Percentiles rank a stretch among this genome's conserved stretches.
phyloP scores from a whole-genome alignment of 305 asterid species.

The Coffea humblotiana region DNA sequence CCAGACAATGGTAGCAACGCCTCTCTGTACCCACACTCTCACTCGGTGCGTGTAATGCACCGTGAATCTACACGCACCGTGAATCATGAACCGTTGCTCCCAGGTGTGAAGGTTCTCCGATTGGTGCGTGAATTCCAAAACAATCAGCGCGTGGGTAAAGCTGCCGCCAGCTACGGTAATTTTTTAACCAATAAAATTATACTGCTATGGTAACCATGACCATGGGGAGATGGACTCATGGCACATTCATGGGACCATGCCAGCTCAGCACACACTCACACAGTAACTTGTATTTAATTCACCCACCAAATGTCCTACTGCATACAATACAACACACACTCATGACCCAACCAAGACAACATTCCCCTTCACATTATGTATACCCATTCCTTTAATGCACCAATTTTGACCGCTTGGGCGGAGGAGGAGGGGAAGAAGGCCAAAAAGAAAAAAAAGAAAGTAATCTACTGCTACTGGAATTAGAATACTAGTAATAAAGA shows the following conservation, averaged over 20 bases:
- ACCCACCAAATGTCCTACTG: neutral
- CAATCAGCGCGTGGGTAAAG: neutral
- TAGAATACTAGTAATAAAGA: too few species aligned
- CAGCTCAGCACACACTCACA: slow-evolving; percentile 36
- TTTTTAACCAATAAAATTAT: neutral
- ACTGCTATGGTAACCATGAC: slow-evolving; percentile 13
- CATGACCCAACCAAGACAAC: neutral
- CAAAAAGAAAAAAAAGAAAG: slow-evolving; percentile 4
- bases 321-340: neutral
- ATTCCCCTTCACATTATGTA: neutral
- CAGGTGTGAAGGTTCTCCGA: fast-evolving
- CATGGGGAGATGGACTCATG: slow-evolving; percentile 23
- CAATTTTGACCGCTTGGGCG: slow-evolving; percentile 46
- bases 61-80: neutral
- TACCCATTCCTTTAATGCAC: slow-evolving; percentile 18
- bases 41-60: neutral
- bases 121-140: slow-evolving; percentile 9
- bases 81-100: fast-evolving
- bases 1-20: slow-evolving; percentile 9
- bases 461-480: neutral
- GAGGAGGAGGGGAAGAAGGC: slow-evolving; percentile 35
- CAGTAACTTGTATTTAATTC: neutral
- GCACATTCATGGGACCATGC: slow-evolving; percentile 31
- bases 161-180: slow-evolving; percentile 14
- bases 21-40: neutral